These are phyloP conservation scores for Barbatosphaeria neglecta DNA, from an alignment of 495 filamentous ascomycete genomes.

Conservation along the genomic window DNA sequence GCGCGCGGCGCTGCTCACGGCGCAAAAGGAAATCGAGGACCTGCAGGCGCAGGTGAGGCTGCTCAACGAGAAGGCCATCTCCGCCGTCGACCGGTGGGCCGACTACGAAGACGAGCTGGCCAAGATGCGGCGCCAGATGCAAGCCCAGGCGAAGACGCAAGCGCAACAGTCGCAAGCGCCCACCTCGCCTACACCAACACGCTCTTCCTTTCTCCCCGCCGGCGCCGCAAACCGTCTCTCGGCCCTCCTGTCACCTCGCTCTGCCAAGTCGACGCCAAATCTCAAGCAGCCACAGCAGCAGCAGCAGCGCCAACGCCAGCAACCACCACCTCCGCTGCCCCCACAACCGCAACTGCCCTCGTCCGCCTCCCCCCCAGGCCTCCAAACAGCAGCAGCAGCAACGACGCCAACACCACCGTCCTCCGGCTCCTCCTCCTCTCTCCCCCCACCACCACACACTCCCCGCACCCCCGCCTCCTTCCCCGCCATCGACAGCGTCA, in stretches of 20 bases:
- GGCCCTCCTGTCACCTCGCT: conserved; percentile 50
- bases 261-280: conserved; percentile 27
- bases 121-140: conserved; percentile 43
- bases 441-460: conserved; percentile 1
- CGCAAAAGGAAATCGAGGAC: conserved; percentile 64
- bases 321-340: not conserved
- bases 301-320: conserved; percentile 3
- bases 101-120: conserved; percentile 90
- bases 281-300: conserved; percentile 14
- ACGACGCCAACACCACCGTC: not conserved
- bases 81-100: conserved; percentile 70
- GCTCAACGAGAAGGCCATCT: conserved; percentile 65
- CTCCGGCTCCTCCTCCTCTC: not conserved
- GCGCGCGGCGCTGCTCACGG: conserved; percentile 39
- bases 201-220: conserved; percentile 29
- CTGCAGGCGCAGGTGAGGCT: conserved; percentile 66
- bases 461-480: conserved; percentile 11
- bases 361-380: too few species aligned
- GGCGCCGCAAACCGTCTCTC: conserved; percentile 44
- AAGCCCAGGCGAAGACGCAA: too few species aligned
- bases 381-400: too few species aligned
- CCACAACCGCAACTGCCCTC: not conserved
- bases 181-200: conserved; percentile 15
- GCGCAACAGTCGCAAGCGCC: too few species aligned
- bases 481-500: too few species aligned